Evolutionary conservation across 2,329 filamentous ascomycete species (phyloP), one percentile per base, ranked within the genome.

Genomic region (Penicillium olsonii): DNA sequence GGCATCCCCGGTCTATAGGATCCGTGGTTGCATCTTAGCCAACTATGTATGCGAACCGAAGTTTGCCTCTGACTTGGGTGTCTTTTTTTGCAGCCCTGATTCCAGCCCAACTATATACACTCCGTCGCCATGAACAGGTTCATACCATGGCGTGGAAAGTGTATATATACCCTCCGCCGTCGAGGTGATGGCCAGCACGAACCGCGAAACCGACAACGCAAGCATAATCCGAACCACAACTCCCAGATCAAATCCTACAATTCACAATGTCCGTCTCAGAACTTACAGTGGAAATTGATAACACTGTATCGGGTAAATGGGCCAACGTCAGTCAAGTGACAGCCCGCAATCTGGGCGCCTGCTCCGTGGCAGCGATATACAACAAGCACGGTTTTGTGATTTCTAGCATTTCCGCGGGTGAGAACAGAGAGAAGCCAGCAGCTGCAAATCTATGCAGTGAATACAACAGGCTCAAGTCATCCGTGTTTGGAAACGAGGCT

Each of bases 11-110:
- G 15, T 47, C 29, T 47, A 43, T 37, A 48, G 17, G 24, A 31
- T 43, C 41, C 18, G 41, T 48, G 34, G 46, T 33, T 24, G n/a
- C 33, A 19, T 45, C 18, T 26, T 2, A 37, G 40, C 46, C 46
- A 48, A 46, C 44, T 24, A 33, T 33, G 18, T 20, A 24, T 44
- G 27, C 8, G 7, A 29, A 29, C n/a, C n/a, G 19, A 14, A 41
- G 4, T 17, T 12, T 29, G 20, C 35, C 10, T 26, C 10, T 2
- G n/a, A 34, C n/a, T 45, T 45, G 46, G 41, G 26, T 45, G 29
- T 20, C 27, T 5, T 22, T 29, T 7, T 49, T 26, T 38, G 35
- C 45, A 42, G 38, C 18, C n/a, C 27, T 48, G 15, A 27, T 45
- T 38, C 39, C 45, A 43, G 45, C 45, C 45, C 40, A 43, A 48